Conservation (phyloP, 73 alveolate genomes). For the Loxodes magnus region DNA sequence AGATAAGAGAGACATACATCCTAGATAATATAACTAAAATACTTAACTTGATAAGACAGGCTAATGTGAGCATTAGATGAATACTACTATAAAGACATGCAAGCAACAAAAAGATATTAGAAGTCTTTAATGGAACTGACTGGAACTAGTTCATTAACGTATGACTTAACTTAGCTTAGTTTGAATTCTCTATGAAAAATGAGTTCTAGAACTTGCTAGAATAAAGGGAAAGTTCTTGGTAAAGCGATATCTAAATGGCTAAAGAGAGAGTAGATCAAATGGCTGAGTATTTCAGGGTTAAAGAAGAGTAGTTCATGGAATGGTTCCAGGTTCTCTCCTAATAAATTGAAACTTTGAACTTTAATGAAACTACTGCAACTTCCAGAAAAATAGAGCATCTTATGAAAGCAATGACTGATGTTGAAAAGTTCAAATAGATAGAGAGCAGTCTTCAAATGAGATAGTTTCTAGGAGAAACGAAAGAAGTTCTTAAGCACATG, state of each 20-base stretch:
- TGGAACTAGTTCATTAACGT: constrained; percentile 19
- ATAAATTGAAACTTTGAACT: constrained; percentile 42
- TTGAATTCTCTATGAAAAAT: constrained; percentile 25
- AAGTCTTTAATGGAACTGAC: constrained; percentile 35
- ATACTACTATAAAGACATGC: constrained; percentile 75
- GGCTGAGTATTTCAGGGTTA: constrained; percentile 49
- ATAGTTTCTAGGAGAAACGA: constrained; percentile 59
- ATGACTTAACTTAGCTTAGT: constrained; percentile 28
- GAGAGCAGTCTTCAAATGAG: constrained; percentile 63
- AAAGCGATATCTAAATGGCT: constrained; percentile 26
- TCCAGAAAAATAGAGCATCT: constrained; percentile 64
- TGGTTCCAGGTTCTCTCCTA: constrained; percentile 61
- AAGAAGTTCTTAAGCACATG: constrained; percentile 65
- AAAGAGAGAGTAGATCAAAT: constrained; percentile 33
- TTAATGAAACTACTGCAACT: constrained; percentile 62
- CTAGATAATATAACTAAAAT: constrained; percentile 76
- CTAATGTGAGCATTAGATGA: constrained; percentile 91
- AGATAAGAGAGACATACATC: constrained; percentile 83
- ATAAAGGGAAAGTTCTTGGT: constrained; percentile 31
- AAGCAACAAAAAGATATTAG: constrained; percentile 56
- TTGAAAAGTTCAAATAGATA: constrained; percentile 52
- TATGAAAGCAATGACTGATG: constrained; percentile 62
- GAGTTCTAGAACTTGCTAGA: constrained; percentile 16
- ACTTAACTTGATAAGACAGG: constrained; percentile 75
- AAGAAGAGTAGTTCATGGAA: constrained; percentile 54